phyloP scores from a whole-genome alignment of 106 monocot genomes.

The Allium fistulosum region DNA sequence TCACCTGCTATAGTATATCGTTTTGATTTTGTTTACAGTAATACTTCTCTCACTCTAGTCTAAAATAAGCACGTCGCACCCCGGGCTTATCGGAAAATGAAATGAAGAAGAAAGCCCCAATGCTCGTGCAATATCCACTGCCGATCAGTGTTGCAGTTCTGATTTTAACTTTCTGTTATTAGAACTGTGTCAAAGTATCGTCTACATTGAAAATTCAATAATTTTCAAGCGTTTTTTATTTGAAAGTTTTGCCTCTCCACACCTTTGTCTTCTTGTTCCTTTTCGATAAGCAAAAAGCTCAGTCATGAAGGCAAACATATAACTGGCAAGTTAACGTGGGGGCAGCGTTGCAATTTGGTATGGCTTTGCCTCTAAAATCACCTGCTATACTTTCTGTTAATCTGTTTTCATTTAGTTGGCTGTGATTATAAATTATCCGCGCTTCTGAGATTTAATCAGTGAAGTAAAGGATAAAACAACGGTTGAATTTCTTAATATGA shows the following conservation, averaged over 20 bases:
- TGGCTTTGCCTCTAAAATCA: slow-evolving; percentile 22
- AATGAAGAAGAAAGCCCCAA: slow-evolving; percentile 13
- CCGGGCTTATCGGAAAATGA: slow-evolving; percentile 26
- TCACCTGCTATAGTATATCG: too few relatives aligned
- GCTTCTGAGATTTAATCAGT: slow-evolving; percentile 39
- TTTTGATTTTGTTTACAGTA: too few relatives aligned
- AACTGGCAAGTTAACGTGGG: slow-evolving; percentile 5
- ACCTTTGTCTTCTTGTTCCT: slow-evolving; percentile 15
- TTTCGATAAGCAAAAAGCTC: slow-evolving; percentile 1
- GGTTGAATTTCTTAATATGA: slow-evolving; percentile 79
- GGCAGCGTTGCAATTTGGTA: background rate
- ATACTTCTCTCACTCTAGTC: background rate
- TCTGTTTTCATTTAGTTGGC: slow-evolving; percentile 9
- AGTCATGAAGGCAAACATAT: slow-evolving; percentile 15
- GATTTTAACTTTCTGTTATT: background rate
- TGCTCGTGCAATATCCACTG: slow-evolving; percentile 19
- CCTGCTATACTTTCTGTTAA: background rate
- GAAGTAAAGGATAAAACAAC: slow-evolving; percentile 27
- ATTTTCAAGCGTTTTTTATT: background rate
- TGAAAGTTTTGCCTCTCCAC: slow-evolving; percentile 4
- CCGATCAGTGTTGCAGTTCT: slow-evolving; percentile 34
- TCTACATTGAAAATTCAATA: slow-evolving; percentile 8
- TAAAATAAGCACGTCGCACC: slow-evolving; percentile 16
- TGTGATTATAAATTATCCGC: slow-evolving; percentile 44
- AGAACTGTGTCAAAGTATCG: slow-evolving; percentile 33